These are phyloP conservation scores for Leccinum griseonigrum DNA, from an alignment of 1,284 basidiomycete genomes.

Conservation along the genomic window DNA sequence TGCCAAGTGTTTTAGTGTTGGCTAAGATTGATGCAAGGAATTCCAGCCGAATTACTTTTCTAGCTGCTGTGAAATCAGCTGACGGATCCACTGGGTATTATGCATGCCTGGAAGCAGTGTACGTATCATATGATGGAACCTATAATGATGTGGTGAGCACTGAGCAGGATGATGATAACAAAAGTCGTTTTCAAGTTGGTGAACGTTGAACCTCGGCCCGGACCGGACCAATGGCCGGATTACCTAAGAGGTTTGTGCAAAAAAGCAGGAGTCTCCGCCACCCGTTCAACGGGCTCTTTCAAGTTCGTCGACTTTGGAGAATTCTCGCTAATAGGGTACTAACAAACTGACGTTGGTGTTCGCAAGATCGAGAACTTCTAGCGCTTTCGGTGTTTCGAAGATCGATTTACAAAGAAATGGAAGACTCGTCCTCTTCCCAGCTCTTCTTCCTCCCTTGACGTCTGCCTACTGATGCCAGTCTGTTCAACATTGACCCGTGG, in stretches of 20 bases:
- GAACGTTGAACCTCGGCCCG: not conserved
- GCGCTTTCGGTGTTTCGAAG: constrained; percentile 16
- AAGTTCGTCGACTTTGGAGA: not conserved
- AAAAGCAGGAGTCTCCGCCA: not conserved
- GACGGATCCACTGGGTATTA: too few species aligned
- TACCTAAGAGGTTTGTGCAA: not conserved
- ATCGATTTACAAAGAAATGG: constrained; percentile 20
- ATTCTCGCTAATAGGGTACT: constrained; percentile 2
- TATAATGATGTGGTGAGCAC: too few species aligned
- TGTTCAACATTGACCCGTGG: not conserved
- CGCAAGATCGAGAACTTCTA: constrained; percentile 24
- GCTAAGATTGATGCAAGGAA: too few species aligned
- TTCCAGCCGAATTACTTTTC: too few species aligned
- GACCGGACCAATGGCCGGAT: not conserved
- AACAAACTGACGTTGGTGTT: constrained; percentile 15
- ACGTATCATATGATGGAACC: too few species aligned
- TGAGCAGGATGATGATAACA: not conserved
- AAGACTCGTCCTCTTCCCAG: constrained; percentile 7
- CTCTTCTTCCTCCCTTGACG: constrained; percentile 4
- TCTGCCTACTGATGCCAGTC: constrained; percentile 8
- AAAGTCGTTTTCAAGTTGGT: too few species aligned
- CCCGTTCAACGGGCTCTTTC: not conserved
- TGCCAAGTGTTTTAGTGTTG: too few species aligned
- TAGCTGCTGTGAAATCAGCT: too few species aligned
- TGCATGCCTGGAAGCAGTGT: too few species aligned